Evolutionary conservation across 1,284 basidiomycete species (phyloP), one percentile per base, ranked within the genome.

Genomic region (Ustilago cynodontis): DNA sequence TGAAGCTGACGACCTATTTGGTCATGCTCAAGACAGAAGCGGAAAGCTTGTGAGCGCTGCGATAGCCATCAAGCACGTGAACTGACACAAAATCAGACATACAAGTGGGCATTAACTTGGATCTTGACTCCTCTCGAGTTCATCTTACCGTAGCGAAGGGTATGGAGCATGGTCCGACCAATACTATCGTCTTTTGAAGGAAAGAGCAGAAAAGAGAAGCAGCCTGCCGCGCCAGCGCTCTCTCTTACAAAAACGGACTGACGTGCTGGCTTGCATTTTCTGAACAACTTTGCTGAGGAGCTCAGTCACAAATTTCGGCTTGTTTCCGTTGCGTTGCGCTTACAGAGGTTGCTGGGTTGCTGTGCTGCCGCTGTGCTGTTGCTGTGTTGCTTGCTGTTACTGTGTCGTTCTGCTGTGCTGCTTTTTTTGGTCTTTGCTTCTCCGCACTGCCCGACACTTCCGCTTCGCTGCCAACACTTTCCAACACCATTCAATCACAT

Each of bases 401-500:
- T 49, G n/a, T n/a, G 22, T 14, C 9, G 53, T n/a, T n/a, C 35
- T 26, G 7, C 6, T 18, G 22, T 28, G 20, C 20, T 31, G 16
- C 37, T 29, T 13, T 24, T 51, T 6, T 43, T n/a, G n/a, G 11
- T 43, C n/a, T 59, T 61, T 45, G 39, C 26, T 61, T 61, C 59
- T 61, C 51, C 59, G 59, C 59, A 61, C 5, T 14, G 20, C 35
- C 18, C 59, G 24, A 50, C 41, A 47, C 43, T 45, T 37, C 8
- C 29, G 31, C 28, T 52, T n/a, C 31, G 14, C 37, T 43, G 13
- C 31, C 5, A 43, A 26, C 39, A 24, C 37, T 43, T 33, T 35
- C 29, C 55, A 28, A 50, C 47, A 49, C n/a, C 45, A 20, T 10
- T 16, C 37, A 29, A 41, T 31, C 13, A 41, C 39, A 18, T 29